These are phyloP conservation scores for Solanum sejunctum DNA, from an alignment of 257 asterid genomes.

Conservation along the genomic window DNA sequence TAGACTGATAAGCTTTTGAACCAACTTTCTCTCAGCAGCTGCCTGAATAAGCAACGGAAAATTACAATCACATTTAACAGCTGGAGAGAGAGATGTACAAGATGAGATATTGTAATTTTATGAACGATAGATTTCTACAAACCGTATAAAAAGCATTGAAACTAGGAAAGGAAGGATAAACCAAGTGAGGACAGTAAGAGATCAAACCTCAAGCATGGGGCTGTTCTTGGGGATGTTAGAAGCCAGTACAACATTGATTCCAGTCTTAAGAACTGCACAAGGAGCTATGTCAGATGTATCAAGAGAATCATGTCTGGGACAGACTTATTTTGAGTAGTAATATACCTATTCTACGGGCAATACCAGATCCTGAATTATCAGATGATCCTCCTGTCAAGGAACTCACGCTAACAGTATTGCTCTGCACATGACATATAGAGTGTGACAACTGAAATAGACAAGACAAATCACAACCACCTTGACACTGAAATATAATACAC, in stretches of 20 bases:
- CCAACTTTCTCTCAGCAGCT: slow-evolving; percentile 68
- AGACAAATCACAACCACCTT: background rate
- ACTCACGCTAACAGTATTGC: slow-evolving; percentile 47
- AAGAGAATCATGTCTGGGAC: background rate
- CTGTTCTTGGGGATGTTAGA: slow-evolving; percentile 73
- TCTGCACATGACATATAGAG: slow-evolving; percentile 30
- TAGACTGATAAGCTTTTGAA: slow-evolving; percentile 57
- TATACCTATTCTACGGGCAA: slow-evolving; percentile 86
- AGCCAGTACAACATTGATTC: slow-evolving; percentile 65
- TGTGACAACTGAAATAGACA: background rate
- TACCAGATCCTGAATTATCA: slow-evolving; percentile 75
- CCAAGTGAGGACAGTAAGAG: background rate
- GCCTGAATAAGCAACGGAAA: slow-evolving; percentile 37
- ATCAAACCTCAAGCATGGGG: slow-evolving; percentile 82
- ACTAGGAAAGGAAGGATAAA: background rate
- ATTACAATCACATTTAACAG: background rate
- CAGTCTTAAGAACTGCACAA: slow-evolving; percentile 66
- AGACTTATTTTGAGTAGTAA: background rate
- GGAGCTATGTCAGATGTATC: slow-evolving; percentile 12
- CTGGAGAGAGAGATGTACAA: background rate
- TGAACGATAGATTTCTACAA: background rate
- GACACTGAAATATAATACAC: background rate
- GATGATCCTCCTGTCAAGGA: slow-evolving; percentile 69
- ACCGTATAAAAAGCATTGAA: background rate
- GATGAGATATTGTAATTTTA: background rate